Evolutionary conservation across 2,329 filamentous ascomycete genomes (phyloP), one percentile per base, ranked within the genome.

Genomic region (Aspergillus vadensis): DNA sequence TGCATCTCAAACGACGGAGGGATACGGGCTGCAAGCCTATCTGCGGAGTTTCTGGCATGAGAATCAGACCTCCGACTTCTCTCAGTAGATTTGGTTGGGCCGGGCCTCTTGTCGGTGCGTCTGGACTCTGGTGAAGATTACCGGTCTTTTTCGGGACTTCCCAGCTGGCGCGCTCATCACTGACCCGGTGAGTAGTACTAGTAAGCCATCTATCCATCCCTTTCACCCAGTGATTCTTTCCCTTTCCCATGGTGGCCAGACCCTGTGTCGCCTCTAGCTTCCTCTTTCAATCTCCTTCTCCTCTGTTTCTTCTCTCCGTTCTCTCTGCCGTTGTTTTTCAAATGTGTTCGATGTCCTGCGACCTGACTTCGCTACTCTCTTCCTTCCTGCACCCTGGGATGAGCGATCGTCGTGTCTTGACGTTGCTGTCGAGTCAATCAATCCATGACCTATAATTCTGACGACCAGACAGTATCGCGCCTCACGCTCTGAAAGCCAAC

Each of bases 391-490:
- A 30, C 50, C 41, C 47, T 57, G 38, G 52, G 55, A 48, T 52
- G 57, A 57, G 43, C 60, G 32, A 38, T 27, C 41, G 17, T 15
- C 19, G 23, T 55, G 52, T 30, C 52, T 19, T 43, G 14, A 43
- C 52, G 38, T 27, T 43, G 38, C 51, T 39, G 51, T 47, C 52
- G 27, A 41, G 21, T 55, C 52, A 30, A 17, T 21, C 39, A 15
- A 15, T 19, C 23, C 30, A 47, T 55, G 41, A 30, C 19, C 25
- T 30, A 19, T 36, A 47, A 23, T 51, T 57, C 61, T 63, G 44
- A 63, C 54, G 44, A 19, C 50, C 43, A 58, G 49, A 55, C 55
- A 64, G 57, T 52, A 30, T 41, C 54, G 59, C 19, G 30, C 48
- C 17, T 32, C 32, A 15, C 51, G 36, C 58, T 44, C 44, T 51